Base-by-base conservation (phyloP, 768 basidiomycete species). In the Rhizopogon vulgaris region DNA sequence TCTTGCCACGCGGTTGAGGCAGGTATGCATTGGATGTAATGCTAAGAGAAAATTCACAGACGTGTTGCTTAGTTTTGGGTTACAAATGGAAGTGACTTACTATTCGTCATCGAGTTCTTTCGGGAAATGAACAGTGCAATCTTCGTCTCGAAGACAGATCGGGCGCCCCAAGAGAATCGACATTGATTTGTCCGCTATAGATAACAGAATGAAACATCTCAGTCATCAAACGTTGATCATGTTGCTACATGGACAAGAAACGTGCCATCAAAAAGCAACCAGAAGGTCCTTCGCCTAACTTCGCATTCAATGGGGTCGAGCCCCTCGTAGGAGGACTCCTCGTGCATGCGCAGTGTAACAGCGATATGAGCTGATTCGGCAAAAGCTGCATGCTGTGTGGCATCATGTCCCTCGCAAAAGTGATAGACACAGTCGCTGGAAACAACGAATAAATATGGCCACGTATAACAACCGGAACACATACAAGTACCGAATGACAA, bases 101-200 rank as follows among this genome's bases (percentile, higher is more conserved):
- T 90, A 91, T 73, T 91, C 89, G 64, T 92, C 89, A 68, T 92
- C 89, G 52, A 92, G 72, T 69, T 92, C 89, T 68, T 85, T 87
- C 25, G 90, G 90, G 70, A 91, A 90, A 65, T 90, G 84, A 2
- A 90, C 80, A 8, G 89, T 90, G 68, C 90, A 93, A 66, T 95
- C 92, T 65, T 94, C 93, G 62, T 93, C 90, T 49, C 89, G 79
- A 61, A 94, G 74, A 66, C 84, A 89, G 56, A 93, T 89, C 37
- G 90, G 90, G 53, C 91, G 77, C 15, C 88, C 89, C 41, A 92
- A 75, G 38, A 93, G 73, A 59, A 92, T 86, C 43, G 87, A 86
- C 85, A 87, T 88, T 15, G 90, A 91, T 69, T 92, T 92, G 66
- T 94, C 93, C 56, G 90, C 90, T 90, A 62, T 25, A 53, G 48